phyloP scores from a whole-genome alignment of 345 rosid species.

The Citrus trifoliata region DNA sequence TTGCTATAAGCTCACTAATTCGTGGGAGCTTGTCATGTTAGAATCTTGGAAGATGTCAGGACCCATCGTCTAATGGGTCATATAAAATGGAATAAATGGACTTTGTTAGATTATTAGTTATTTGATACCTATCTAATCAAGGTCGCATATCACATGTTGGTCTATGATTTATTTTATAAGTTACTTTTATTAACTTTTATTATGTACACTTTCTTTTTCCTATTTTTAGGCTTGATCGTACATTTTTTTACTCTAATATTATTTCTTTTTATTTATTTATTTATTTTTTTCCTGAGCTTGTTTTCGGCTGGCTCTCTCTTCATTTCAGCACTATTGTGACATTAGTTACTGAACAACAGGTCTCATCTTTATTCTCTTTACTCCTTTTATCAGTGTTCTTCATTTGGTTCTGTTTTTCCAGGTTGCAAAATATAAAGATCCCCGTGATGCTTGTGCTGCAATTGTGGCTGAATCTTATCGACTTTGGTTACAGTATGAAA shows the following conservation, averaged over 20 bases:
- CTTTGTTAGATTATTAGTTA: not conserved
- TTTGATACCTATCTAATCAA: not conserved
- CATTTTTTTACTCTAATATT: not conserved
- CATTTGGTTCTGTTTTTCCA: constrained; percentile 26
- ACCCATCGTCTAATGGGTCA: not conserved
- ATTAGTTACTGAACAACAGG: not conserved
- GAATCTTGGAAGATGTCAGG: not conserved
- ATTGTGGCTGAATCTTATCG: constrained; percentile 99
- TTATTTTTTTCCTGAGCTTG: not conserved
- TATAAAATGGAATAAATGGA: not conserved
- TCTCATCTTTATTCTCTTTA: not conserved
- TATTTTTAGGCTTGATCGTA: not conserved
- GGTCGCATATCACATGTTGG: not conserved
- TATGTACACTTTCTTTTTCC: not conserved
- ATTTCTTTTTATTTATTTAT: not conserved
- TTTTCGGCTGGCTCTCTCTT: not conserved
- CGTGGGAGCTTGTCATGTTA: not conserved
- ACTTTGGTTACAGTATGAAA: constrained; percentile 97
- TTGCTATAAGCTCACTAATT: not conserved
- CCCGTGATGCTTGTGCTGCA: constrained; percentile 99
- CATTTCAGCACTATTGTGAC: not conserved
- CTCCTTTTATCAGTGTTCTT: not conserved
- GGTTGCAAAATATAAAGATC: constrained; percentile 95
- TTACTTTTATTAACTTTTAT: no score
- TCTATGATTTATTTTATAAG: not conserved